Percentiles rank a stretch among this genome's conserved stretches.
Conservation (phyloP, 2,329 filamentous ascomycete species). For the Ascosphaera pollenicola region DNA sequence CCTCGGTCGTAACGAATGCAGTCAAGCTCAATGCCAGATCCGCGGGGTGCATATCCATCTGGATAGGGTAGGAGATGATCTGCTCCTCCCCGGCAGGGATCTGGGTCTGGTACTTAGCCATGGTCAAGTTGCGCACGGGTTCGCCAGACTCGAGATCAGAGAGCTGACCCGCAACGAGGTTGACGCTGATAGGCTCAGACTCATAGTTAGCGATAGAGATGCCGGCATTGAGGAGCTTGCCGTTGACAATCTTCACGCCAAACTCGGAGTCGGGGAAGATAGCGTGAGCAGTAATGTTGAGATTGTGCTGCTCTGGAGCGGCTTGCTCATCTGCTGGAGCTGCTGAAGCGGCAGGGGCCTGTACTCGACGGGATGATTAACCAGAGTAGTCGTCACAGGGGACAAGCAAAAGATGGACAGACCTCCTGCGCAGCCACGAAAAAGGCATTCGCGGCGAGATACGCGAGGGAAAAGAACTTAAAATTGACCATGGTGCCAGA, state of each 20-base stretch:
- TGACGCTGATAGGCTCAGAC: constrained; percentile 47
- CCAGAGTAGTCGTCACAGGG: constrained; percentile 1
- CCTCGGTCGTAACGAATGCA: constrained; percentile 46
- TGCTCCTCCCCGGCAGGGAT: constrained; percentile 57
- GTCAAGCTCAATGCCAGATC: constrained; percentile 60
- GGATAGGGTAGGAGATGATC: constrained; percentile 62
- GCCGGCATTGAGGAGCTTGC: constrained; percentile 60
- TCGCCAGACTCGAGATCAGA: constrained; percentile 33
- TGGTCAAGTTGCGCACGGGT: constrained; percentile 63
- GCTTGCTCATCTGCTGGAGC: constrained; percentile 41
- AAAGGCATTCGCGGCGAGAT: constrained; percentile 47
- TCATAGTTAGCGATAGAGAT: constrained; percentile 75
- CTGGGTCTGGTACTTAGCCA: constrained; percentile 47
- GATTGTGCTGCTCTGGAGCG: constrained; percentile 36
- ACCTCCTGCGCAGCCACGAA: constrained; percentile 36
- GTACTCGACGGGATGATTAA: constrained; percentile 7
- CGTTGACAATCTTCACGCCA: constrained; percentile 90
- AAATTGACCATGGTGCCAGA: constrained; percentile 44
- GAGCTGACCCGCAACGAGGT: constrained; percentile 57
- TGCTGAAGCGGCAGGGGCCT: constrained; percentile 5
- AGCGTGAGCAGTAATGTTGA: constrained; percentile 32
- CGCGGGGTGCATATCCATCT: constrained; percentile 79
- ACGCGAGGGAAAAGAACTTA: constrained; percentile 47
- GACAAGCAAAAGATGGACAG: constrained; percentile 27
- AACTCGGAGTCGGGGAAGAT: constrained; percentile 49